Percentiles rank a stretch among this genome's conserved stretches.
phyloP scores from a whole-genome alignment of 2,329 filamentous ascomycete species.

The Nemania abortiva region DNA sequence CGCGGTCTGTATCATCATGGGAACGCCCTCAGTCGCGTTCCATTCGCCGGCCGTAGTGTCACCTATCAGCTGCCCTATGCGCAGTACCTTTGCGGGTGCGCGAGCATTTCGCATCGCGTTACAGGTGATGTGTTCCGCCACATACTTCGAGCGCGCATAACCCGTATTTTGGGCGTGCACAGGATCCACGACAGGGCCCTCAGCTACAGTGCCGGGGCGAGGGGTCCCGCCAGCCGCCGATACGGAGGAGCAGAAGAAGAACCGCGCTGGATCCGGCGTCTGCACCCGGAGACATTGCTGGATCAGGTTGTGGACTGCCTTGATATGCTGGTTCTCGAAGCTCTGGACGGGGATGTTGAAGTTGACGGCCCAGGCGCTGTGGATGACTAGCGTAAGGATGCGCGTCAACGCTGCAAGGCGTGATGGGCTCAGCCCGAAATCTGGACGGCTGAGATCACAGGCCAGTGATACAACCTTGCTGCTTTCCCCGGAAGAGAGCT shows the following conservation, averaged over 20 bases:
- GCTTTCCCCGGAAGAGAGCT: constrained; percentile 46
- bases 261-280: constrained; percentile 52
- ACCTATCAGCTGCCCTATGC: constrained; percentile 61
- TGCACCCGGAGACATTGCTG: constrained; percentile 54
- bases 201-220: constrained; percentile 52
- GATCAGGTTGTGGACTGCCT: constrained; percentile 60
- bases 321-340: constrained; percentile 62
- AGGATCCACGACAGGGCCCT: constrained; percentile 53
- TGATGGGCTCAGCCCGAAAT: constrained; percentile 55
- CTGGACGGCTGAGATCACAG: constrained; percentile 55
- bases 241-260: constrained; percentile 61
- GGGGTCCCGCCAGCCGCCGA: constrained; percentile 57
- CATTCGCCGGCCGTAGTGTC: constrained; percentile 60
- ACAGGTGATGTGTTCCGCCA: constrained; percentile 60
- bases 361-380: constrained; percentile 67
- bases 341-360: constrained; percentile 63
- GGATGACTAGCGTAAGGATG: constrained; percentile 59
- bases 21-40: constrained; percentile 64
- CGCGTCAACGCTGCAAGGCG: constrained; percentile 47
- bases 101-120: constrained; percentile 49
- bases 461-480: constrained; percentile 55
- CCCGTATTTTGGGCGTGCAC: constrained; percentile 62
- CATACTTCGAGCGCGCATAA: constrained; percentile 63
- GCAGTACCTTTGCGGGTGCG: constrained; percentile 54
- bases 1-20: constrained; percentile 61